Base-by-base conservation (phyloP, 2,329 filamentous ascomycete species). In the Phyllosticta paracitricarpa region DNA sequence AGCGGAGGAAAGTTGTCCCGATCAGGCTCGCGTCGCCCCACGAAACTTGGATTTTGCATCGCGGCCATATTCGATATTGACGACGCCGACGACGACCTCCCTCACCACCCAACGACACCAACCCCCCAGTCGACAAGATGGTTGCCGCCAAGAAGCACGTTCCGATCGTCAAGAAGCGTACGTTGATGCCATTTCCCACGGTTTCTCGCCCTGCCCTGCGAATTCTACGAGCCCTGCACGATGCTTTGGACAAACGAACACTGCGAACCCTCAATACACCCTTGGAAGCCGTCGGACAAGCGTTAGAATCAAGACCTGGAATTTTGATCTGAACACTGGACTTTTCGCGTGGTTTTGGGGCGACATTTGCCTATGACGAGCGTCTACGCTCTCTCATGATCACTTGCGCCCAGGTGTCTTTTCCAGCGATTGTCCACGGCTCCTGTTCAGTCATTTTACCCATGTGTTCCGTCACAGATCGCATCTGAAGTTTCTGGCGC, bases 111-210 rank as follows among this genome's bases (percentile, higher is more conserved):
- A 53, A 53, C 51, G 10, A 22, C 28, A 40, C 33, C 5, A 40
- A 40, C 10, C 33, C 33, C 28, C 51, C 51, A 53, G 24, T 22
- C 51, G 24, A 53, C 33, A 40, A 93, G 92, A 97, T 97, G 94
- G 91, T 93, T 85, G 86, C 92, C 88, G 89, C 93, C 82, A 96
- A 95, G 89, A 95, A 96, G 86, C 94, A 97, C 82, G 87, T 97
- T 78, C 88, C 92, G 76, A 99, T 99, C 86, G 90, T 99, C 78
- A 99, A 99, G 91, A 99, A 99, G 91, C 91, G 91, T 96, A 93
- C 77, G 91, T 91, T 75, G 55, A 61, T 48, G 40, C 64, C 64
- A 40, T 40, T 40, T 40, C 14, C 33, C 33, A 40, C 33, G 33
- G 7, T 12, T 40, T 40, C 3, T 0, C 52, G 30, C 35, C 33